These are phyloP conservation scores for Aspergillus quadrilineatus DNA, from an alignment of 2,329 filamentous ascomycete genomes.

Conservation along the genomic window DNA sequence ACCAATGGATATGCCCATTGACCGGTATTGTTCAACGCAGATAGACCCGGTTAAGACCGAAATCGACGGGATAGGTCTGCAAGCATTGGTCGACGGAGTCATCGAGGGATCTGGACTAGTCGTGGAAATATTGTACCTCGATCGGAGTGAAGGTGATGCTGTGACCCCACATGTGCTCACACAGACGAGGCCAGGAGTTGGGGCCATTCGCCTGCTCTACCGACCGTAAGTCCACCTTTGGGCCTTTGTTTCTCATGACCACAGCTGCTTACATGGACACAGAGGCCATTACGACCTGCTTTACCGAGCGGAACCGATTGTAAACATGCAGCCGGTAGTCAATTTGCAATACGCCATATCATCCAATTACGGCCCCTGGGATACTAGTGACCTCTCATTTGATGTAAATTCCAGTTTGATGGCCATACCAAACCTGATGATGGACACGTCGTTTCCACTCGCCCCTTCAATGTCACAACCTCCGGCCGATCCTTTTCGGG, in stretches of 20 bases:
- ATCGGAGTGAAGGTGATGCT: constrained; percentile 74
- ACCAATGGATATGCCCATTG: constrained; percentile 48
- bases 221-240: constrained; percentile 54
- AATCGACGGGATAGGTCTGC: constrained; percentile 87
- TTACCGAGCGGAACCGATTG: constrained; percentile 62
- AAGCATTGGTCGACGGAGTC: constrained; percentile 72
- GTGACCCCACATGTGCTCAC: constrained; percentile 58
- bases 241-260: background rate
- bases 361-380: constrained; percentile 40
- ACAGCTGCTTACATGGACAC: constrained; percentile 21
- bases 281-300: constrained; percentile 92
- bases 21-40: constrained; percentile 66
- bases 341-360: constrained; percentile 44
- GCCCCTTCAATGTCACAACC: constrained; percentile 31
- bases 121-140: constrained; percentile 87
- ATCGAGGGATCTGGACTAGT: constrained; percentile 75
- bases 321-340: constrained; percentile 41
- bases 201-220: constrained; percentile 69
- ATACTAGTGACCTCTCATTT: constrained; percentile 38
- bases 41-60: constrained; percentile 77
- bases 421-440: constrained; percentile 42
- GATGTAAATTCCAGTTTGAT: constrained; percentile 43
- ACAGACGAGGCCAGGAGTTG: constrained; percentile 41
- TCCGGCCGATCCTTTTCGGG: constrained; percentile 31
- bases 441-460: constrained; percentile 35